phyloP scores from a whole-genome alignment of 139 green algal species.

The Micractinium conductrix region DNA sequence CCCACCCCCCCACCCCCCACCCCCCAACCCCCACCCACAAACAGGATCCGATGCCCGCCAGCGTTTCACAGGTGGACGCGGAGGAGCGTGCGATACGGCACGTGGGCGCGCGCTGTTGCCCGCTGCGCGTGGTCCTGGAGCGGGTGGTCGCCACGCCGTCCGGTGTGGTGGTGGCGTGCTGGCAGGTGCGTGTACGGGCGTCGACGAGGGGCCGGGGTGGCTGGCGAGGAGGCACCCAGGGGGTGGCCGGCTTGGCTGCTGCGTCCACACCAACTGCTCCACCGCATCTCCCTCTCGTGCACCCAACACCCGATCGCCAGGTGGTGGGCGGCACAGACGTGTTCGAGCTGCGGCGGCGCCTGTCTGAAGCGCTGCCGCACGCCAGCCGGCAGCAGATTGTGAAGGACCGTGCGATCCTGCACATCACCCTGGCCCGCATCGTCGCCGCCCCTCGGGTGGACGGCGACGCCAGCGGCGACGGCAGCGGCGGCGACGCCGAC shows the following conservation, averaged over 20 bases:
- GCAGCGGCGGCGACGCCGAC: not conserved
- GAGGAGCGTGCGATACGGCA: slow-evolving; percentile 48
- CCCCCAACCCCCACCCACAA: no score
- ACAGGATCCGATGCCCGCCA: slow-evolving; percentile 64
- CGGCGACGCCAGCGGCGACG: not conserved
- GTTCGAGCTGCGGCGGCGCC: not conserved
- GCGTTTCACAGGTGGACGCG: slow-evolving; percentile 25
- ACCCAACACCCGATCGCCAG: not conserved
- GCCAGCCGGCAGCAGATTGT: slow-evolving; percentile 52
- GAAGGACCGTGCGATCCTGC: slow-evolving; percentile 64
- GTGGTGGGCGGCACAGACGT: slow-evolving; percentile 4
- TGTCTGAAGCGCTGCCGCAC: not conserved
- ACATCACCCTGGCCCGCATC: slow-evolving; percentile 73
- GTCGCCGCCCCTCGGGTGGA: slow-evolving; percentile 41
- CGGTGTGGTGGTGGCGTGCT: slow-evolving; percentile 72
- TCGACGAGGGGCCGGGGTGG: no score
- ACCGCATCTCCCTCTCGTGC: not conserved
- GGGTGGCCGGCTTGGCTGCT: no score
- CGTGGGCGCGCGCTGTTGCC: slow-evolving; percentile 50
- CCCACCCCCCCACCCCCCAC: no score
- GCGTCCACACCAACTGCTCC: no score
- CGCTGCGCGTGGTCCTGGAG: slow-evolving; percentile 67
- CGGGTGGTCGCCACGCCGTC: slow-evolving; percentile 58
- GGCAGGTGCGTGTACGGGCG: slow-evolving; percentile 61
- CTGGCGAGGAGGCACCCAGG: no score